Evolutionary conservation across 108 stramenopile genomes (phyloP), one percentile per base, ranked within the genome.

Genomic region (Conticribra weissflogii): DNA sequence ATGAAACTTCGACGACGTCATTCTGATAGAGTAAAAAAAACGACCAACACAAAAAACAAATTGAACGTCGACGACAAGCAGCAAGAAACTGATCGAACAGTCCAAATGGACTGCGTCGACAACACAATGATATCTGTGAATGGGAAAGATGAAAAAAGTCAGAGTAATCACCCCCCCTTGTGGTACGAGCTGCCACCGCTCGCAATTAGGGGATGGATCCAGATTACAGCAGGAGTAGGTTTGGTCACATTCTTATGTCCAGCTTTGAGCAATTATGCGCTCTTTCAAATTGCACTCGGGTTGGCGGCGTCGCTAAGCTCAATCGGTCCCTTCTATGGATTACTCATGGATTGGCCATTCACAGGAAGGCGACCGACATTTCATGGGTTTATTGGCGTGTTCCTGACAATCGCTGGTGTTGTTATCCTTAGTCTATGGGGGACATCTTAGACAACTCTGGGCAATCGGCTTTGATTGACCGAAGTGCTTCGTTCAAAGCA

Each of bases 231-330:
- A 0, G 96, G 96, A 1, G 90, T 96, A 16, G 51, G 80, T 29
- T 82, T 91, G 51, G 93, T 94, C 2, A 91, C 93, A 7, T 94
- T 94, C 65, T 22, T 91, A 7, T 75, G 78, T 30, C 93, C 93
- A 21, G 85, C 91, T 17, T 65, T 96, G 65, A 74, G 54, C 59
- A 93, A 91, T 46, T 96, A 89, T 76, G 88, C 93, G 15, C 65
- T 96, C 63, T 93, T 96, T 64, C 86, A 93, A 61, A 84, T 96
- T 30, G 70, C 88, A 0, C 60, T 96, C 21, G 91, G 85, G 17
- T 54, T 94, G n/a, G 70, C 83, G 23, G 41, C 93, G 24, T 90
- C 96, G 28, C 59, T 96, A 30, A 76, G 76, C 12, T 89, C 88
- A 0, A 71, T 94, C 19, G 88, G 89, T 0, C 96, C 96, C 3